Percentiles rank a stretch among this genome's conserved stretches.
These are phyloP conservation scores for Mycosphaerella sp. DNA, from an alignment of 2,329 filamentous ascomycete species.

Conservation along the genomic window DNA sequence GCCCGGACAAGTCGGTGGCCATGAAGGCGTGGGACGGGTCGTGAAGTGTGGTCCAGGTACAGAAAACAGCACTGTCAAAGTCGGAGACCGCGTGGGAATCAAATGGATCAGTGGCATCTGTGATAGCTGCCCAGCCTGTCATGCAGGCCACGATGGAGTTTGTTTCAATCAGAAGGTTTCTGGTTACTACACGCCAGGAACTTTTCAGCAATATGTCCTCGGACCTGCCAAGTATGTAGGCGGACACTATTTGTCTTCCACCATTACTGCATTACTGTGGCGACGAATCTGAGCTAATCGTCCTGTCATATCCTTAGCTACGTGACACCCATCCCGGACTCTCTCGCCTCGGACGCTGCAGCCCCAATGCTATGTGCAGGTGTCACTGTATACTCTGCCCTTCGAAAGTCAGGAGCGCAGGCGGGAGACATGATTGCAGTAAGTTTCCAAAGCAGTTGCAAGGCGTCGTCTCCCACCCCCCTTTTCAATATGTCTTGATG, in stretches of 20 bases:
- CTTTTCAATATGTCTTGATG: too few species aligned
- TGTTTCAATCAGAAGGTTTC: slow-evolving; percentile 54
- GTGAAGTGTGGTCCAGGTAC: slow-evolving; percentile 59
- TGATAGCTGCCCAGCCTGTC: slow-evolving; percentile 49
- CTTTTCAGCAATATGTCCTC: slow-evolving; percentile 65
- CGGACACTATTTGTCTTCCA: background rate
- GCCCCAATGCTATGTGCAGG: slow-evolving; percentile 64
- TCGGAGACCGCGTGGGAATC: slow-evolving; percentile 64
- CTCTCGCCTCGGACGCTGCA: slow-evolving; percentile 53
- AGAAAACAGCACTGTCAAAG: slow-evolving; percentile 51
- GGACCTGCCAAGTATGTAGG: slow-evolving; percentile 46
- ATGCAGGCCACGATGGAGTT: slow-evolving; percentile 49
- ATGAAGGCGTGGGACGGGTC: slow-evolving; percentile 60
- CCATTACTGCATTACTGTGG: background rate
- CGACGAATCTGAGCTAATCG: background rate
- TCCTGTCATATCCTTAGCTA: slow-evolving; percentile 42
- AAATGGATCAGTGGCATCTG: slow-evolving; percentile 61
- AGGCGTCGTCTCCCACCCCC: too few species aligned
- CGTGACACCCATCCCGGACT: slow-evolving; percentile 63
- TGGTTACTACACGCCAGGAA: slow-evolving; percentile 63
- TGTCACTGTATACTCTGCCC: slow-evolving; percentile 60
- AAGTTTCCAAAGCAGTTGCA: too few species aligned
- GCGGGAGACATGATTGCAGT: slow-evolving; percentile 58
- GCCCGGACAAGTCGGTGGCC: slow-evolving; percentile 59
- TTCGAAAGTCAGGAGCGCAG: slow-evolving; percentile 55